A percentile compares a stretch with the other conserved stretches of the same genome.
phyloP scores from a whole-genome alignment of 1,284 basidiomycete genomes.

The Ustilago xerochloae region DNA sequence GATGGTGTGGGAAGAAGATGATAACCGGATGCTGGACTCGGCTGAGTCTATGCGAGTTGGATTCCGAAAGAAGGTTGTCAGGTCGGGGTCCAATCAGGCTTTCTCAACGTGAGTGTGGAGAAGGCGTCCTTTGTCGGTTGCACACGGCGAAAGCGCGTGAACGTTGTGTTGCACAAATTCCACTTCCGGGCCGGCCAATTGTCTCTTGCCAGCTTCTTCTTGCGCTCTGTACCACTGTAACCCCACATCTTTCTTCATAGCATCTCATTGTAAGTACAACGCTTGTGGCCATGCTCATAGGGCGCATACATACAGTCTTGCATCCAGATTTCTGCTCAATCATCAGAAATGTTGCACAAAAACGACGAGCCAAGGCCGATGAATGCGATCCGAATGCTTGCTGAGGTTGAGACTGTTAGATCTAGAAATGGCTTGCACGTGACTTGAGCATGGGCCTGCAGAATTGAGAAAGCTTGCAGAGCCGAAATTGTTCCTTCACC shows the following conservation, averaged over 20 bases:
- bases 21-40: neutral
- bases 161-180: neutral
- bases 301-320: no score
- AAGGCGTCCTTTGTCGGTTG: conserved; percentile 4
- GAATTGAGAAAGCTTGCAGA: neutral
- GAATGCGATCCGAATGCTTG: neutral
- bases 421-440: neutral
- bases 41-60: neutral
- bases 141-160: conserved; percentile 10
- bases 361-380: no score
- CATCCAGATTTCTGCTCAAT: no score
- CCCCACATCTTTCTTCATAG: neutral
- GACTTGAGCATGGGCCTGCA: conserved; percentile 29
- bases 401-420: conserved; percentile 9
- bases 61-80: neutral
- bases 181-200: neutral
- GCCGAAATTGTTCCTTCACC: neutral
- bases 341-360: no score
- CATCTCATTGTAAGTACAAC: no score
- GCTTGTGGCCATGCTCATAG: no score
- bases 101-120: conserved; percentile 19
- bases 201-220: neutral
- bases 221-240: conserved; percentile 9
- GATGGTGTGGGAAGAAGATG: neutral
- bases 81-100: conserved; percentile 7